Conservation (phyloP, 2,329 filamentous ascomycete genomes). For the Sporothrix euskadiensis region DNA sequence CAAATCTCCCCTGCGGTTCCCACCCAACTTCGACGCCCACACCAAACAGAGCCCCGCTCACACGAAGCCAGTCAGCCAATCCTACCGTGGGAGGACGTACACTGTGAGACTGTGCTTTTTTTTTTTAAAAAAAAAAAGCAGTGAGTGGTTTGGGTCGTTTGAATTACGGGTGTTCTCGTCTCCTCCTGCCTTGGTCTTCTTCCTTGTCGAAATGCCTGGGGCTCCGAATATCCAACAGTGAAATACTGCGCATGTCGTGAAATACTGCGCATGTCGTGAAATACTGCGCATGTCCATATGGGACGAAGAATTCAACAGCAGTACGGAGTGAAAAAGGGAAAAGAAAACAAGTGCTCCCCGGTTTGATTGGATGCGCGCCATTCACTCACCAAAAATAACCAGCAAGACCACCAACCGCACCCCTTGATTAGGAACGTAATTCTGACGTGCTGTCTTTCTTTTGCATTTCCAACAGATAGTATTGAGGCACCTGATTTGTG, state of each 20-base stretch:
- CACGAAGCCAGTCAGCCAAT: no score
- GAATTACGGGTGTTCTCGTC: neutral
- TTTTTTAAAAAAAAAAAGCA: no score
- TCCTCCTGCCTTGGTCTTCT: neutral
- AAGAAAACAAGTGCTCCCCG: neutral
- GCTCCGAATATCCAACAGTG: neutral
- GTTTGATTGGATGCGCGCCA: neutral
- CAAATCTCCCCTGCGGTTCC: neutral
- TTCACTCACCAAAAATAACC: neutral
- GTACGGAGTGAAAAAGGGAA: neutral
- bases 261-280: no score
- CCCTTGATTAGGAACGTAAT: conserved; percentile 6
- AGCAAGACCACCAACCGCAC: neutral
- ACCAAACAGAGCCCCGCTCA: neutral
- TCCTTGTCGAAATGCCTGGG: neutral
- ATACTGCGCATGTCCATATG: neutral
- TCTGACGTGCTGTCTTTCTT: conserved; percentile 1
- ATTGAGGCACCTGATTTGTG: no score
- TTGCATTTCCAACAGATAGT: no score
- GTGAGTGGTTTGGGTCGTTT: neutral
- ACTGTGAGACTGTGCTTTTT: neutral
- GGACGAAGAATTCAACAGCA: neutral
- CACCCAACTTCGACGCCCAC: neutral
- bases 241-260: neutral
- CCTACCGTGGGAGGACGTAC: neutral